Conservation (phyloP, 345 rosid species). For the Linum trigynum region DNA sequence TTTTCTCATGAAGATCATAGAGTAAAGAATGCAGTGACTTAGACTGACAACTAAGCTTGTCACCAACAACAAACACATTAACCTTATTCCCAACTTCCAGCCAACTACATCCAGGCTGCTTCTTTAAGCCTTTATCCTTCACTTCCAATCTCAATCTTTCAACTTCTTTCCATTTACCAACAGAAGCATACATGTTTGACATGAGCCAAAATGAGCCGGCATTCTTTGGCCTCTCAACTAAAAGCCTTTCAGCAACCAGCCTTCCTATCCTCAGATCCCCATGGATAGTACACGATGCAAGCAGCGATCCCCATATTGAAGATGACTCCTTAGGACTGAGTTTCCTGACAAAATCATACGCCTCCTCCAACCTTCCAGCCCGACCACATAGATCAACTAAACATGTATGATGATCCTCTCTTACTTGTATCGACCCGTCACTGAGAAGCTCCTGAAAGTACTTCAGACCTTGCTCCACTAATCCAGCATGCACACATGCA, state of each 20-base stretch:
- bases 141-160: constrained; percentile 39
- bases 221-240: constrained; percentile 45
- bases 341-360: constrained; percentile 30
- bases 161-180: constrained; percentile 47
- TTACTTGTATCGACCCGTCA: constrained; percentile 33
- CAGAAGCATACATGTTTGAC: constrained; percentile 50
- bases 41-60: constrained; percentile 36
- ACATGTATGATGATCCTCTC: constrained; percentile 66
- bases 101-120: constrained; percentile 80
- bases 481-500: constrained; percentile 68
- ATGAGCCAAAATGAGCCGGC: constrained; percentile 39
- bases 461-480: constrained; percentile 50
- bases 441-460: constrained; percentile 41
- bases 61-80: constrained; percentile 48
- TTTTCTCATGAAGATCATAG: constrained; percentile 31
- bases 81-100: constrained; percentile 33
- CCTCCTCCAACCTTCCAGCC: constrained; percentile 56
- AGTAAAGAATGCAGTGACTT: constrained; percentile 29
- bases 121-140: constrained; percentile 61
- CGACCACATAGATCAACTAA: constrained; percentile 58
- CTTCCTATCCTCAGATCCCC: constrained; percentile 40
- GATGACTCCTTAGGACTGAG: constrained; percentile 26
- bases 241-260: constrained; percentile 40
- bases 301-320: constrained; percentile 54
- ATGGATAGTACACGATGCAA: constrained; percentile 53